A percentile compares a stretch with the other conserved stretches of the same genome.
Evolutionary conservation across 2,329 filamentous ascomycete genomes (phyloP).

Genomic region (Exophiala sp.): DNA sequence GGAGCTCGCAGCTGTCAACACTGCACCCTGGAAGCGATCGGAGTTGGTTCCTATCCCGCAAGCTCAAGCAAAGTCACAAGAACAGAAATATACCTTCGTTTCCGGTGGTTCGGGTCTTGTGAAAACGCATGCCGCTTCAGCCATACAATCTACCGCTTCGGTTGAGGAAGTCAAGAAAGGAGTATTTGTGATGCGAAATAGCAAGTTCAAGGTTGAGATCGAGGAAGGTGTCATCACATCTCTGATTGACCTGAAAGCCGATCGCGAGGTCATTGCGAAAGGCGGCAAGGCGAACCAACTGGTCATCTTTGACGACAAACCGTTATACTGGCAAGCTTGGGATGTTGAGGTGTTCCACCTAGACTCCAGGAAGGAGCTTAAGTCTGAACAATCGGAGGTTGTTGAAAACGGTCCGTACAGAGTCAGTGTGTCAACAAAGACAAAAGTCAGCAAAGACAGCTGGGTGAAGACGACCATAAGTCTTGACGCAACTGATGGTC

Average conservation of each 20-base stretch:
- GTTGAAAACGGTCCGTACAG: constrained; percentile 68
- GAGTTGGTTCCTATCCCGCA: constrained; percentile 66
- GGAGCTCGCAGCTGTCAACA: constrained; percentile 69
- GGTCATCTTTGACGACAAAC: constrained; percentile 95
- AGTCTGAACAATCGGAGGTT: constrained; percentile 65
- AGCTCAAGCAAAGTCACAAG: constrained; percentile 21
- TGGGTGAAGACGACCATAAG: constrained; percentile 84
- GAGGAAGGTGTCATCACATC: constrained; percentile 76
- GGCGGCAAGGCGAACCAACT: constrained; percentile 80
- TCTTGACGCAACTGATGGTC: constrained; percentile 65
- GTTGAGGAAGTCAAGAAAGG: constrained; percentile 54
- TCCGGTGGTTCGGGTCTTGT: constrained; percentile 47
- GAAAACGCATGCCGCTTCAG: constrained; percentile 30
- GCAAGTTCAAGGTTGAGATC: constrained; percentile 69
- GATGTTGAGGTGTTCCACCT: constrained; percentile 97
- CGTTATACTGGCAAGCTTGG: constrained; percentile 96
- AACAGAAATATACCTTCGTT: constrained; percentile 42
- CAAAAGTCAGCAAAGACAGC: constrained; percentile 81
- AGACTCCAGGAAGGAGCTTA: constrained; percentile 74
- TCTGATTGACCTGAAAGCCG: constrained; percentile 68
- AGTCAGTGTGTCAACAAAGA: constrained; percentile 78
- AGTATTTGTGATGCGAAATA: constrained; percentile 76
- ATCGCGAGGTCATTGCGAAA: constrained; percentile 73
- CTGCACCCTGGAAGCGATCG: constrained; percentile 77
- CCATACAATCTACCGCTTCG: constrained; percentile 36